Evolutionary conservation across 441 rosid species (phyloP).

Genomic region (Euphorbia celastroides): DNA sequence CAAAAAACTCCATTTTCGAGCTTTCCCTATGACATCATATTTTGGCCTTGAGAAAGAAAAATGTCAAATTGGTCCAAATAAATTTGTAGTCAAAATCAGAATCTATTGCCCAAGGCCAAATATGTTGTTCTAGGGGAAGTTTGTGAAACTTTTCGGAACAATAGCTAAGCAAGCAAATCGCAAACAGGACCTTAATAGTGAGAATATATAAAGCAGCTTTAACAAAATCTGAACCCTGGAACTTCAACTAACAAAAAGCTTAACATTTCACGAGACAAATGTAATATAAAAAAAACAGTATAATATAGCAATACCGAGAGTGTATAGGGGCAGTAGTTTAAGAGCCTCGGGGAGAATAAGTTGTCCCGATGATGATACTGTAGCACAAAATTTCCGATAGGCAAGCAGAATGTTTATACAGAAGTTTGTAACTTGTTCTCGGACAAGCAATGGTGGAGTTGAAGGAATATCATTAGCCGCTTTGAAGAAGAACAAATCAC

Average conservation of each 20-base stretch:
- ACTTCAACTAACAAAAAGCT: not conserved
- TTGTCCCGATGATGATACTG: constrained; percentile 95
- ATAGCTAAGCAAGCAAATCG: too few relatives aligned
- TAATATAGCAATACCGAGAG: constrained; percentile 50
- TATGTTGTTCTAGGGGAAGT: too few relatives aligned
- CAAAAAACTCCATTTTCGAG: too few relatives aligned
- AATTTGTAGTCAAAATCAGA: too few relatives aligned
- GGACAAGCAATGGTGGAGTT: constrained; percentile 54
- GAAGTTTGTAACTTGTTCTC: constrained; percentile 74
- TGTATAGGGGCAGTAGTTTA: constrained; percentile 89
- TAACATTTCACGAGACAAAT: not conserved
- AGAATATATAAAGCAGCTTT: not conserved
- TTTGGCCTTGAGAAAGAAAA: too few relatives aligned
- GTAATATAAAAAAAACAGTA: not conserved
- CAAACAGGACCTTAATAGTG: too few relatives aligned
- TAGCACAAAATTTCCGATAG: constrained; percentile 95
- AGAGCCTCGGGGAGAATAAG: constrained; percentile 99
- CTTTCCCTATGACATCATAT: too few relatives aligned
- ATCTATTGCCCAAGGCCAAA: too few relatives aligned
- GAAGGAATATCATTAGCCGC: constrained; percentile 82
- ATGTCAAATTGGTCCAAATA: too few relatives aligned
- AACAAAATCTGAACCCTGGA: not conserved
- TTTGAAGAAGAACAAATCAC: constrained; percentile 26
- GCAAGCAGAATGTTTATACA: constrained; percentile 74
- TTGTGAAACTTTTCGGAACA: too few relatives aligned